These are phyloP conservation scores for Cystobasidium pallidum DNA, from an alignment of 1,284 basidiomycete species.

Conservation along the genomic window DNA sequence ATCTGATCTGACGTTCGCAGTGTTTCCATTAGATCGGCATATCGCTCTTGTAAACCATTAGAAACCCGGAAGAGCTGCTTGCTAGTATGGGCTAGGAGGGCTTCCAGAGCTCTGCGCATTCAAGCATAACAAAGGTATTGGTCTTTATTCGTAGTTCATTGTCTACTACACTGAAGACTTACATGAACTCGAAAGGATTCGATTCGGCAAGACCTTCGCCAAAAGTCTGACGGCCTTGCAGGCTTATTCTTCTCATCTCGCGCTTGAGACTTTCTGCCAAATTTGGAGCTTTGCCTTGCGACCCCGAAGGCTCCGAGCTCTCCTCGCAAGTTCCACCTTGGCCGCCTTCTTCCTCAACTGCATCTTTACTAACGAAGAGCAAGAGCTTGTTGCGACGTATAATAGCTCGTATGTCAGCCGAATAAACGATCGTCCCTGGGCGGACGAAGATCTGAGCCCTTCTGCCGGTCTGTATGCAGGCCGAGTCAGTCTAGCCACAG, in stretches of 20 bases:
- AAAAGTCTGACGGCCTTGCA: conserved; percentile 28
- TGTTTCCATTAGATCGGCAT: conserved; percentile 15
- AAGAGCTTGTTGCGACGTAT: conserved; percentile 33
- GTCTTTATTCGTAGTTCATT: neutral
- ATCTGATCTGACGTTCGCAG: conserved; percentile 23
- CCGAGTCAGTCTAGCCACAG: neutral
- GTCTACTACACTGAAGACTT: conserved; percentile 3
- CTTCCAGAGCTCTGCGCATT: conserved; percentile 35
- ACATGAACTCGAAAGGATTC: conserved; percentile 42
- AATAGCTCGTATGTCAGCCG: conserved; percentile 31
- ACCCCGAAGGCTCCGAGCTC: neutral
- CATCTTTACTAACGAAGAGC: conserved; percentile 17
- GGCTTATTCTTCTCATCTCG: conserved; percentile 42
- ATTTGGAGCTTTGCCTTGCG: neutral
- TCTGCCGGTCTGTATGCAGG: conserved; percentile 5
- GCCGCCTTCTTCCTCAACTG: neutral
- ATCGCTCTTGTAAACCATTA: conserved; percentile 19
- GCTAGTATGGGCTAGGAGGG: conserved; percentile 20
- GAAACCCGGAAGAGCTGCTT: conserved; percentile 23
- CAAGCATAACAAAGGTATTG: neutral
- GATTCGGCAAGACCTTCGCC: conserved; percentile 17
- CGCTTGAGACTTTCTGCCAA: conserved; percentile 5
- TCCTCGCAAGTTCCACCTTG: neutral
- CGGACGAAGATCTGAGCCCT: conserved; percentile 40
- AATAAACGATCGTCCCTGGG: conserved; percentile 37